Base-by-base conservation (phyloP, 1,284 basidiomycete species). In the Abortiporus biennis region DNA sequence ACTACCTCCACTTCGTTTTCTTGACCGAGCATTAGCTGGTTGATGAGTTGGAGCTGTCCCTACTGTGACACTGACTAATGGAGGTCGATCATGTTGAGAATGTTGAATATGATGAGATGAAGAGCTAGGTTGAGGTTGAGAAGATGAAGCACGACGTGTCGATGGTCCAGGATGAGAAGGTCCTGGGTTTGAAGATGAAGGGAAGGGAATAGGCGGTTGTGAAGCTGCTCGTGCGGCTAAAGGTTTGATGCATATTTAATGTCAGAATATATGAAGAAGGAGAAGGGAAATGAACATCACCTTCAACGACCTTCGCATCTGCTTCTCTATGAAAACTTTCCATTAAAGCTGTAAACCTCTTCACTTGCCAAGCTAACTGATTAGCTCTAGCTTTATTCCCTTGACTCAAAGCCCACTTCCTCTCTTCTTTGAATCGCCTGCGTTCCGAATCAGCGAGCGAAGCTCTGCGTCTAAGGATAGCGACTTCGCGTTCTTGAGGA, bases 281-380 rank as follows among this genome's bases (percentile, higher is more conserved):
- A 15, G 13, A 35, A 9, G 6, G 16, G 16, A 17, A 19, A 15
- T 6, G 12, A 29, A 17, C 20, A n/a, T 43, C 41, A 86, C 85
- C 76, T 70, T 84, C 78, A 38, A 84, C 58, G 35, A 84, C 58
- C 58, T 80, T 81, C n/a, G 71, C 60, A 49, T 88, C 86, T 27
- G 86, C 85, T 61, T 89, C 84, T 40, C 76, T 69, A 48, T 80
- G 79, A 54, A 85, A 88, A 51, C 83, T 85, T 59, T 86, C 78
- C 72, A 84, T 85, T 47, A 89, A 66, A 17, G 80, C 76, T 24
- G 81, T 76, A 57, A 85, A 89, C 16, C 80, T 74, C 62, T 82
- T 81, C 45, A 87, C 82, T 58, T 87, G 82, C 80, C 83, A 87
- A 50, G 77, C 78, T 68, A 89, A 77, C 65, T 90, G 80, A 20